These are phyloP conservation scores for Stagonosporopsis rhizophila DNA, from an alignment of 2,329 filamentous ascomycete genomes.

Conservation along the genomic window DNA sequence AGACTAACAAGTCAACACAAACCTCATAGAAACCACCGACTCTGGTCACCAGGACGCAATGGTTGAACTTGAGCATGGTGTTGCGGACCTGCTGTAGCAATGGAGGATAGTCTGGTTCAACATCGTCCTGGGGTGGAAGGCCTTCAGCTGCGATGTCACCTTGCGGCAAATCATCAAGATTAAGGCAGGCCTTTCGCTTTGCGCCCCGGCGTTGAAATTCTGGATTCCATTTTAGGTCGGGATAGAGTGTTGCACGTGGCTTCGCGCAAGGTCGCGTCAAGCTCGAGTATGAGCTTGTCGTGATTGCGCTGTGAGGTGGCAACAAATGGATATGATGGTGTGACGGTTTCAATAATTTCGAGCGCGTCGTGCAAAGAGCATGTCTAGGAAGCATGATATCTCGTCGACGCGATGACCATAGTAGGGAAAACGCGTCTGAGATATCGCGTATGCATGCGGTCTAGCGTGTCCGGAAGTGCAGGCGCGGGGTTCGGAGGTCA, in stretches of 20 bases:
- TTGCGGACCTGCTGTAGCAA: constrained; percentile 84
- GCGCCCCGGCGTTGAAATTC: constrained; percentile 44
- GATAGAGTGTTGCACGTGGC: constrained; percentile 33
- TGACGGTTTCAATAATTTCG: background rate
- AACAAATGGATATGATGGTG: background rate
- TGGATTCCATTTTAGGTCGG: constrained; percentile 24
- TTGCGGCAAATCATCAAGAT: constrained; percentile 60
- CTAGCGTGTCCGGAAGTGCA: constrained; percentile 21
- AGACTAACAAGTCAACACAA: constrained; percentile 18
- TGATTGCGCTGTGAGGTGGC: constrained; percentile 1
- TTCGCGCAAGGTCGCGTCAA: constrained; percentile 37
- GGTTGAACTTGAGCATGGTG: constrained; percentile 89
- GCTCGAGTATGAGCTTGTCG: constrained; percentile 12
- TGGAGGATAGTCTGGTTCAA: constrained; percentile 75
- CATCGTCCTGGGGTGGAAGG: constrained; percentile 52
- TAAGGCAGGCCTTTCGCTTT: constrained; percentile 50
- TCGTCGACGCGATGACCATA: background rate
- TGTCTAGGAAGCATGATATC: constrained; percentile 31
- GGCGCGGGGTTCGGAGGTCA: constrained; percentile 36
- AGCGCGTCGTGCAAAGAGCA: constrained; percentile 18
- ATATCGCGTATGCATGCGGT: constrained; percentile 29
- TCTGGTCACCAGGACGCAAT: constrained; percentile 88
- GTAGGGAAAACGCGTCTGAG: constrained; percentile 10
- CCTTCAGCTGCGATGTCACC: constrained; percentile 58
- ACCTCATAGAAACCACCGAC: constrained; percentile 95